Conservation (phyloP, 1,139 yeast genomes). For the Geotrichum citri-aurantii region DNA sequence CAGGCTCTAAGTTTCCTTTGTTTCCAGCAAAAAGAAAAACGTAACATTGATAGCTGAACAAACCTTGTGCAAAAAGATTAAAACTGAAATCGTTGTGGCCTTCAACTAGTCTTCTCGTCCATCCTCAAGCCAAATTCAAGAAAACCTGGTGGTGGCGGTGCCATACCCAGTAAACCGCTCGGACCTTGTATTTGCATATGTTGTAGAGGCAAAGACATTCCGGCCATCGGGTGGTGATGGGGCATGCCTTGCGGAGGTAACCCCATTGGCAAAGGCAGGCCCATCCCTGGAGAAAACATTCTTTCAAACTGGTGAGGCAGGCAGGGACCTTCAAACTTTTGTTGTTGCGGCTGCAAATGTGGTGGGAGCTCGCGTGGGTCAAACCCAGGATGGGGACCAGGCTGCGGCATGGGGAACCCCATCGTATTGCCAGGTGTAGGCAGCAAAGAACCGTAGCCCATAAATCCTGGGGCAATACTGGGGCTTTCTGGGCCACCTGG, state of each 20-base stretch:
- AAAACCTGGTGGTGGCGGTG: background rate
- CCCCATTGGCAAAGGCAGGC: background rate
- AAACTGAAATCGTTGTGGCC: no score
- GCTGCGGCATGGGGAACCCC: background rate
- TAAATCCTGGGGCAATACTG: background rate
- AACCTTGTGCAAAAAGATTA: no score
- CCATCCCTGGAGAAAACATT: background rate
- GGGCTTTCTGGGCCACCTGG: background rate
- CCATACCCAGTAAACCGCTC: background rate
- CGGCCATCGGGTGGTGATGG: background rate
- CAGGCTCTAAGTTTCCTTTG: no score
- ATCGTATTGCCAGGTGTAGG: background rate
- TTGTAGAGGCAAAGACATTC: background rate
- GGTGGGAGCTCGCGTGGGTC: background rate
- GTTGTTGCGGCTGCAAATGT: constrained; percentile 6
- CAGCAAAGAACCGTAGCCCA: background rate
- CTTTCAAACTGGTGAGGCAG: constrained; percentile 6
- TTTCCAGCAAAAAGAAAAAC: no score
- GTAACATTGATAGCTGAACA: no score
- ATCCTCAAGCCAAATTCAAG: background rate
- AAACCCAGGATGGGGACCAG: background rate
- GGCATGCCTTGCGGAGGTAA: background rate
- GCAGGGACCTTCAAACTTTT: constrained; percentile 1
- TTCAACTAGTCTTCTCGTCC: background rate
- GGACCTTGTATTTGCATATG: background rate